These are phyloP conservation scores for Claviceps quebecensis DNA, from an alignment of 2,329 filamentous ascomycete species.

Conservation along the genomic window DNA sequence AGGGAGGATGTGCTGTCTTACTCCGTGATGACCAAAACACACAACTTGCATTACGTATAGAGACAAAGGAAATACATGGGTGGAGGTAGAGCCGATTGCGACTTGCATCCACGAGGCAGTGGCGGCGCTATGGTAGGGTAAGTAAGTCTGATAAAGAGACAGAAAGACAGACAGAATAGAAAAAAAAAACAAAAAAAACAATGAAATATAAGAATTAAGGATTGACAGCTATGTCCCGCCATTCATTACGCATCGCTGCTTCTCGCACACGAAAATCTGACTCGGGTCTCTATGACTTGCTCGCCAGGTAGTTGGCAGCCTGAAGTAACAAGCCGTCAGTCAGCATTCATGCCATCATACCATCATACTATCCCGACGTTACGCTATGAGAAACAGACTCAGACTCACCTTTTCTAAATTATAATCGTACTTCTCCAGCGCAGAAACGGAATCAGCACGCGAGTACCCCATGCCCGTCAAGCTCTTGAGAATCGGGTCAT, in stretches of 20 bases:
- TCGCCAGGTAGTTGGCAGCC: slow-evolving; percentile 44
- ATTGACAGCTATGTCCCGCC: neutral
- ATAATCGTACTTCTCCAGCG: slow-evolving; percentile 90
- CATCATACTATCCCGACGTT: too few species aligned
- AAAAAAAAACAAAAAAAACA: neutral
- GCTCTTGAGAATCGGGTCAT: slow-evolving; percentile 83
- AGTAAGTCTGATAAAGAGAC: too few species aligned
- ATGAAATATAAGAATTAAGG: neutral
- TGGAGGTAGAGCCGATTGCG: neutral
- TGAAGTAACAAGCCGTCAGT: slow-evolving; percentile 6
- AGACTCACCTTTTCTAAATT: slow-evolving; percentile 77
- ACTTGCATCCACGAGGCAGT: neutral
- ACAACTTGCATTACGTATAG: neutral
- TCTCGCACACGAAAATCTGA: neutral
- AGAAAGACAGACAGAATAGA: neutral
- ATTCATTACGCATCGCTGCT: neutral
- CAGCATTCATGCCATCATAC: too few species aligned
- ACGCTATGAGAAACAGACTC: slow-evolving; percentile 18
- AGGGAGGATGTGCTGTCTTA: neutral
- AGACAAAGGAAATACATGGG: neutral
- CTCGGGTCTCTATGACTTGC: slow-evolving; percentile 28
- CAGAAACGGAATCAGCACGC: slow-evolving; percentile 56
- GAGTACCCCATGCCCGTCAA: slow-evolving; percentile 82
- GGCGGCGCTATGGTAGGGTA: neutral
- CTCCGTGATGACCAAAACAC: neutral